These are phyloP conservation scores for Aspergillus amoenus DNA, from an alignment of 2,329 filamentous ascomycete genomes.

Conservation along the genomic window DNA sequence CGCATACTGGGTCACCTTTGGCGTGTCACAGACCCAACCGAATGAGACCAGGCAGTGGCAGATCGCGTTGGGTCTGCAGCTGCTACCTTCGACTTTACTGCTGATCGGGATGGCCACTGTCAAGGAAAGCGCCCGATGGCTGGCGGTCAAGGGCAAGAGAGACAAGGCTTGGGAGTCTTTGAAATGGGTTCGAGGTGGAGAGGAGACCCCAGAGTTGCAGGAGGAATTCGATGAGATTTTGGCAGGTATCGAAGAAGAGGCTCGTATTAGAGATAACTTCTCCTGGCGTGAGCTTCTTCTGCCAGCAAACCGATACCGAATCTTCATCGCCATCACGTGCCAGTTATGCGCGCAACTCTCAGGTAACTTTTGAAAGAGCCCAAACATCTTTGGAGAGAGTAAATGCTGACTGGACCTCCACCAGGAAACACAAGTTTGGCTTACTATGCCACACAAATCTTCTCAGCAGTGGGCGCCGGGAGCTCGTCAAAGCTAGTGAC, in stretches of 20 bases:
- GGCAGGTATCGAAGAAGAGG: constrained; percentile 50
- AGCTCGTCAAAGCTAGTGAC: constrained; percentile 50
- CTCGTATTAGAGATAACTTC: constrained; percentile 45
- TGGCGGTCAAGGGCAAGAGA: constrained; percentile 46
- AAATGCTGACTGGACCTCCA: too few species aligned
- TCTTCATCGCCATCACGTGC: constrained; percentile 52
- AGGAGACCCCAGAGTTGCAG: constrained; percentile 34
- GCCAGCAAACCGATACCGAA: constrained; percentile 49
- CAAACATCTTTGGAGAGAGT: too few species aligned
- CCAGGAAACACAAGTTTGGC: constrained; percentile 51
- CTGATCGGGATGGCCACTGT: constrained; percentile 51
- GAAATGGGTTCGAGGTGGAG: constrained; percentile 54
- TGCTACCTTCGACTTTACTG: constrained; percentile 49
- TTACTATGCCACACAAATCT: constrained; percentile 55
- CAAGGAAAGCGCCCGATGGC: constrained; percentile 50
- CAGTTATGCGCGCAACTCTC: constrained; percentile 52
- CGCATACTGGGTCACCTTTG: constrained; percentile 52
- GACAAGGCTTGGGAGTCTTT: constrained; percentile 50
- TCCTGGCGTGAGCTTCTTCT: constrained; percentile 49
- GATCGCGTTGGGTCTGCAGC: constrained; percentile 48
- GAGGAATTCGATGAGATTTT: constrained; percentile 41
- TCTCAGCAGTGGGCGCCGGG: constrained; percentile 51
- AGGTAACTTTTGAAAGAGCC: too few species aligned
- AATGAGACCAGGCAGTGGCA: constrained; percentile 50
- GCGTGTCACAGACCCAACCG: constrained; percentile 41